These are phyloP conservation scores for Croton laevigatus DNA, from an alignment of 441 rosid genomes.

Conservation along the genomic window DNA sequence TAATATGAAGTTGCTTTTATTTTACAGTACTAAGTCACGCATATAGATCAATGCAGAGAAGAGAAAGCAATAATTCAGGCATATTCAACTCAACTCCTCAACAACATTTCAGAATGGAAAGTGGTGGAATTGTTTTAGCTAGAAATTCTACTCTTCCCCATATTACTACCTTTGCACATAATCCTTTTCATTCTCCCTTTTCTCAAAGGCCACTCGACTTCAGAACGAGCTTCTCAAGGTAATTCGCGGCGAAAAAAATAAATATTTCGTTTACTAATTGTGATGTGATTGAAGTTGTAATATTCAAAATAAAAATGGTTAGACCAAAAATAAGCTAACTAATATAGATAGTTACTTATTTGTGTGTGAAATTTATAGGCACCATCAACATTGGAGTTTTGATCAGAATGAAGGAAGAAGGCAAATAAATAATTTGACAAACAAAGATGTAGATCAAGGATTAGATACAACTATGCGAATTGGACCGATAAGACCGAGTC, in stretches of 20 bases:
- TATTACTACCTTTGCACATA: slow-evolving; percentile 8
- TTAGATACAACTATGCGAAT: slow-evolving; percentile 26
- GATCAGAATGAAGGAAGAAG: slow-evolving; percentile 4
- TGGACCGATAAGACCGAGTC: slow-evolving; percentile 36
- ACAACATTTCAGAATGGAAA: slow-evolving; percentile 46
- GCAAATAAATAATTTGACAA: slow-evolving; percentile 7
- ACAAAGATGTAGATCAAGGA: slow-evolving; percentile 25
- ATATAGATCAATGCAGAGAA: slow-evolving; percentile 30
- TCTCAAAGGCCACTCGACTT: slow-evolving; percentile 24
- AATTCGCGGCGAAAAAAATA: background rate
- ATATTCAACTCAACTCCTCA: slow-evolving; percentile 29
- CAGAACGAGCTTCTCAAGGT: slow-evolving; percentile 34
- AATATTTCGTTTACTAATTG: too few relatives aligned
- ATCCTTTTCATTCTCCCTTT: slow-evolving; percentile 27
- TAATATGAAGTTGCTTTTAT: background rate
- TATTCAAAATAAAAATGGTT: too few relatives aligned
- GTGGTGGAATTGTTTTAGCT: slow-evolving; percentile 37
- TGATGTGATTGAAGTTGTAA: too few relatives aligned
- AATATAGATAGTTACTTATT: too few relatives aligned
- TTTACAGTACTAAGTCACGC: slow-evolving; percentile 36
- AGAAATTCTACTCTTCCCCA: slow-evolving; percentile 17
- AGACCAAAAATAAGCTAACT: too few relatives aligned
- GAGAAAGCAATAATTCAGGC: slow-evolving; percentile 24
- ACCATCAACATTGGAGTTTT: slow-evolving; percentile 18
- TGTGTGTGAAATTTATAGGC: slow-evolving; percentile 14